phyloP scores from a whole-genome alignment of 495 filamentous ascomycete genomes.

The Tuber aestivum region DNA sequence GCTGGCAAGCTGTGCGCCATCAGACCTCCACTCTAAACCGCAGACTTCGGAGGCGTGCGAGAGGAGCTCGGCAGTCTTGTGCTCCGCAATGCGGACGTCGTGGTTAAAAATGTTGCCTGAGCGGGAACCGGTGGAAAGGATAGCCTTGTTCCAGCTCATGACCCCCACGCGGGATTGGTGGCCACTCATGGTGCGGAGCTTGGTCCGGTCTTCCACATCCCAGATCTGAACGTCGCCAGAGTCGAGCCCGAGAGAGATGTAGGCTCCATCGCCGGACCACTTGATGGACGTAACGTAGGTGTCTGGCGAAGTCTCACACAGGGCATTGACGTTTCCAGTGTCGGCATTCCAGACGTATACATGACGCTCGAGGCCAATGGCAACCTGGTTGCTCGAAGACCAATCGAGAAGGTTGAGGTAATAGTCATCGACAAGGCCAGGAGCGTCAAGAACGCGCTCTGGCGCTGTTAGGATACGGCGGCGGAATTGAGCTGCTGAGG shows the following conservation, averaged over 20 bases:
- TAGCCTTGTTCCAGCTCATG: slow-evolving; percentile 98
- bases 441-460: slow-evolving; percentile 95
- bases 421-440: slow-evolving; percentile 94
- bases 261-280: slow-evolving; percentile 96
- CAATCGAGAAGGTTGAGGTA: slow-evolving; percentile 98
- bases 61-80: slow-evolving; percentile 95
- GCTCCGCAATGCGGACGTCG: slow-evolving; percentile 93
- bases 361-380: slow-evolving; percentile 91
- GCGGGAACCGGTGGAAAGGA: slow-evolving; percentile 87
- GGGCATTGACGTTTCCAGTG: slow-evolving; percentile 73
- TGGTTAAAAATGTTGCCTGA: slow-evolving; percentile 98
- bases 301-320: slow-evolving; percentile 77
- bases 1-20: slow-evolving; percentile 92
- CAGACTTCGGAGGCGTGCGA: slow-evolving; percentile 97
- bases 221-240: slow-evolving; percentile 98
- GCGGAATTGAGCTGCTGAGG: slow-evolving; percentile 68
- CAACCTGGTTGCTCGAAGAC: slow-evolving; percentile 95
- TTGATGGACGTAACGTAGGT: slow-evolving; percentile 98
- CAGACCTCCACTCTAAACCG: slow-evolving; percentile 92
- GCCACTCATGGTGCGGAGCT: slow-evolving; percentile 96
- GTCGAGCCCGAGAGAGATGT: slow-evolving; percentile 90
- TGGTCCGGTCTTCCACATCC: slow-evolving; percentile 92
- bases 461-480: slow-evolving; percentile 89
- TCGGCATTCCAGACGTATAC: slow-evolving; percentile 99
- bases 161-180: slow-evolving; percentile 95